Evolutionary conservation across 2,329 filamentous ascomycete genomes (phyloP), one percentile per base, ranked within the genome.

Genomic region (Pyrenochaeta sp.): DNA sequence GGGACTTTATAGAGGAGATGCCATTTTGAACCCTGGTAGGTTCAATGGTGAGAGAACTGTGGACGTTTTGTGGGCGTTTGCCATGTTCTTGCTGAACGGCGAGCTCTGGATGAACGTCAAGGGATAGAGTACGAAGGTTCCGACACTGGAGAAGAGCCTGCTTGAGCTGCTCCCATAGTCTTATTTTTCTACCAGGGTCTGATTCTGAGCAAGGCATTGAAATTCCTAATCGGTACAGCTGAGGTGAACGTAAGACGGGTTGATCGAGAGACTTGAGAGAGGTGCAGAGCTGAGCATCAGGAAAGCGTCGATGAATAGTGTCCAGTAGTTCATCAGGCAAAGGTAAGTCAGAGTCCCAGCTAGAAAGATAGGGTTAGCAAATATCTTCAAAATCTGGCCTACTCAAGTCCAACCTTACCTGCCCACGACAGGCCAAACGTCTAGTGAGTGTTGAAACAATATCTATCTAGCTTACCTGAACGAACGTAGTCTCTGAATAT

Each of bases 271-370:
- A 36, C 29, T 30, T 51, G 11, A 54, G 14, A 14, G 43, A 42
- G 10, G 54, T 49, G 33, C 41, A 50, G 12, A 63, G 37, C 17
- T 49, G 51, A 23, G 45, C 49, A 7, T 27, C 33, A 17, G 61
- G 59, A 11, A 45, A 49, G n/a, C 39, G 45, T 30, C 20, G 43
- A 23, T 56, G 48, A 3, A 64, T n/a, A 1, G 39, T 36, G n/a
- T 40, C 14, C 4, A 60, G 49, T 4, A 63, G 11, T 2, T 36
- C 37, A 9, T 31, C 31, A 7, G 57, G 37, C 17, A 66, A 39
- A 6, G 49, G 51, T 12, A 46, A 14, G 15, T 63, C 41, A 17
- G 39, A 48, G 20, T 54, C 41, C 63, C 63, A 66, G 30, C 49
- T 63, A 35, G 54, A 12, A 29, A 1, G 11, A 15, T 11, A 27